Base-by-base conservation (phyloP, 495 filamentous ascomycete species). In the Immersiella caudata region DNA sequence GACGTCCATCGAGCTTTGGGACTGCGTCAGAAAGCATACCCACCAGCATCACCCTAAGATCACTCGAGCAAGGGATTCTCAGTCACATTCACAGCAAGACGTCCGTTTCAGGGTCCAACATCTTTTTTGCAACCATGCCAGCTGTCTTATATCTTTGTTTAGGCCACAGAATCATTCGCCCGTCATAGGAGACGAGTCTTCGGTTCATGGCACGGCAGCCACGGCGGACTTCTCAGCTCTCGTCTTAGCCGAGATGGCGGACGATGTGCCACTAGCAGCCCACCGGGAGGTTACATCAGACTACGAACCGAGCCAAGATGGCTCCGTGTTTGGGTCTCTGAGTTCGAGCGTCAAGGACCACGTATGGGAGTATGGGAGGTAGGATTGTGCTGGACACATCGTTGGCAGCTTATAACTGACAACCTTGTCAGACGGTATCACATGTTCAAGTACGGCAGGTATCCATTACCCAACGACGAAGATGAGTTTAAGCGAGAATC, bases 401-500 rank as follows among this genome's bases (percentile, higher is more conserved):
- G 6, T 60, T 29, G 27, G 18, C 29, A 67, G 58, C 18, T n/a
- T 40, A 12, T 24, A 21, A 14, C 36, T 35, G n/a, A 65, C 11
- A 9, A 33, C 60, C 24, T 25, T 33, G 24, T 16, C n/a, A 76
- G 77, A 52, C 74, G 77, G 2, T 79, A 79, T 49, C 77, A 79
- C 59, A 73, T 68, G 20, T 79, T 72, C 61, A 70, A 71, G 0
- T 70, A 74, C 11, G 75, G 77, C 9, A 62, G 77, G 50, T 79
- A 79, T 61, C 75, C 74, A 1, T 46, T 79, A 8, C 76, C 78
- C 18, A 80, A 80, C 70, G 78, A 80, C 22, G 78, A 80, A 14
- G 75, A 70, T 9, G 78, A 80, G 40, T 73, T 70, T 56, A 75
- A 71, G 49, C 62, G 78, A 46, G 78, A 80, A 22, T 80, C 85